These are phyloP conservation scores for Mrakia frigida DNA, from an alignment of 768 basidiomycete species.

Conservation along the genomic window DNA sequence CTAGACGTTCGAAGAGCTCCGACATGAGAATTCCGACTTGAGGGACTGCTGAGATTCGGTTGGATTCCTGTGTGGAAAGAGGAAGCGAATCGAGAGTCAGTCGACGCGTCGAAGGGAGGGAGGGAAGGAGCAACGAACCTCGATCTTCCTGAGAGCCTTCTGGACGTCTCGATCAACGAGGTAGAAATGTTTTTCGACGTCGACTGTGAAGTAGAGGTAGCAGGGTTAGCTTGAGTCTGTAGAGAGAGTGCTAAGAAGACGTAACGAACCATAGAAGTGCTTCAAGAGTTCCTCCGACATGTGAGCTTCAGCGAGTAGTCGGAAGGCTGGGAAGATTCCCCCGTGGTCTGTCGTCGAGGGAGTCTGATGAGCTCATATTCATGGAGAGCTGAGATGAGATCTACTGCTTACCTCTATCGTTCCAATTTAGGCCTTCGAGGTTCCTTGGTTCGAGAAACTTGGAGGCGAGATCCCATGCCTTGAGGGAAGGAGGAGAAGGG, in stretches of 20 bases:
- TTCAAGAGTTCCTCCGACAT: constrained; percentile 24
- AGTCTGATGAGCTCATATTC: not conserved
- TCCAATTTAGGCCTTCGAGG: constrained; percentile 54
- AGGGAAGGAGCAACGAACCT: constrained; percentile 18
- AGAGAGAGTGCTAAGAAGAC: not conserved
- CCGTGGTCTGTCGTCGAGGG: constrained; percentile 17
- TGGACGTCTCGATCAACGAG: constrained; percentile 23
- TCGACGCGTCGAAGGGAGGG: not conserved
- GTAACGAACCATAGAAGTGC: constrained; percentile 26
- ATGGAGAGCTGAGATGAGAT: not conserved
- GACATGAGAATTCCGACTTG: constrained; percentile 53
- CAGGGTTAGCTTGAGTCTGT: not conserved
- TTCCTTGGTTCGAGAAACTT: constrained; percentile 54
- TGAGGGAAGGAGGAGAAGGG: constrained; percentile 39
- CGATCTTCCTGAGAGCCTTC: not conserved
- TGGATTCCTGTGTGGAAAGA: constrained; percentile 10
- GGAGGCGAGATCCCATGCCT: constrained; percentile 55
- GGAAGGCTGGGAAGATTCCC: constrained; percentile 28
- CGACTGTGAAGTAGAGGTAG: not conserved
- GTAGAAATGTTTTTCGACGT: constrained; percentile 17
- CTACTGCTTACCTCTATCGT: constrained; percentile 55
- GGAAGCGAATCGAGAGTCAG: not conserved
- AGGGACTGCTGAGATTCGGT: constrained; percentile 45
- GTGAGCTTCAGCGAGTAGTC: constrained; percentile 19
- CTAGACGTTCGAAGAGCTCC: constrained; percentile 56